phyloP scores from a whole-genome alignment of 768 basidiomycete genomes.

The Cyclocybe aegerita region DNA sequence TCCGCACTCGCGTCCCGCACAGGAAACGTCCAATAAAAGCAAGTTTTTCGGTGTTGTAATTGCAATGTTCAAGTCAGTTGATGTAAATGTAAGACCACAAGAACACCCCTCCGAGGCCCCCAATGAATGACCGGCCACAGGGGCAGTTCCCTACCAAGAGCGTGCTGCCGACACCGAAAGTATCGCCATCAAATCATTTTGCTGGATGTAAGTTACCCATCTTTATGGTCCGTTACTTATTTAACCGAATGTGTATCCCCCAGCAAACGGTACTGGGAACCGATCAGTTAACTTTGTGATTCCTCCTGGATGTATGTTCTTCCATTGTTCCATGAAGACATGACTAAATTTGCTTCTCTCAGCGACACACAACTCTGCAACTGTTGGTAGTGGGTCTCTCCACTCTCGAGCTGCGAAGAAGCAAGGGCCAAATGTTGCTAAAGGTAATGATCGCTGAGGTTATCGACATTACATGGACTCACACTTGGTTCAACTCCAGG shows the following conservation, averaged over 20 bases:
- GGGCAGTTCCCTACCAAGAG: too few species aligned
- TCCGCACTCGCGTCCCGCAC: slow-evolving; percentile 10
- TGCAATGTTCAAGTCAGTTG: slow-evolving; percentile 4
- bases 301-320: slow-evolving; percentile 8
- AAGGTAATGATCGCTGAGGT: slow-evolving; percentile 6
- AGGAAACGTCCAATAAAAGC: slow-evolving; percentile 9
- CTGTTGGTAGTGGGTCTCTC: slow-evolving; percentile 9
- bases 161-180: too few species aligned
- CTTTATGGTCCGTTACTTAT: too few species aligned
- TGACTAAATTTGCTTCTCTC: slow-evolving; percentile 5
- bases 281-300: slow-evolving; percentile 4
- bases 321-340: slow-evolving; percentile 8
- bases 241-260: too few species aligned
- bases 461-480: slow-evolving; percentile 5
- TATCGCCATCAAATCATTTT: too few species aligned
- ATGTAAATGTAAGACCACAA: too few species aligned
- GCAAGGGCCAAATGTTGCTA: slow-evolving; percentile 8
- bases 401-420: slow-evolving; percentile 7
- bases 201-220: too few species aligned
- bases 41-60: slow-evolving; percentile 5
- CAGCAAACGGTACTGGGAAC: slow-evolving; percentile 11
- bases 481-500: slow-evolving; percentile 7
- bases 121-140: too few species aligned
- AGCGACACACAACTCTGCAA: slow-evolving; percentile 7
- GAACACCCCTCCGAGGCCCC: too few species aligned